A percentile compares a stretch with the other conserved stretches of the same genome.
Evolutionary conservation across 331 rosid genomes (phyloP).

Genomic region (Dryas integrifolia): DNA sequence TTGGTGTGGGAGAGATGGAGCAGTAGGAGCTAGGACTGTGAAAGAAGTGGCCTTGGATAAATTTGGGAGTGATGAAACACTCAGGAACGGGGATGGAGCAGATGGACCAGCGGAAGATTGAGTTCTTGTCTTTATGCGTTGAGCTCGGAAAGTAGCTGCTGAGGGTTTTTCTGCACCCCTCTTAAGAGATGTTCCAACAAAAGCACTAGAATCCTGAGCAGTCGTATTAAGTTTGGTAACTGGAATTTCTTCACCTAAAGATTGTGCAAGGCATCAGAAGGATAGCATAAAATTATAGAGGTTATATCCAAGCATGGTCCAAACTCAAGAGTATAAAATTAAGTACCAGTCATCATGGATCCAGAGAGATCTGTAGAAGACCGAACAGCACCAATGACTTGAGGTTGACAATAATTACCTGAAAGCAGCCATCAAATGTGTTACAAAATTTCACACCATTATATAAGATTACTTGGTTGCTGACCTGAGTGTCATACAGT

Average conservation of each 20-base stretch:
- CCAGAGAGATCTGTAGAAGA: slow-evolving; percentile 7
- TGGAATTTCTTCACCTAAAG: slow-evolving; percentile 20
- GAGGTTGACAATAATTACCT: slow-evolving; percentile 19
- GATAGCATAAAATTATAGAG: neutral
- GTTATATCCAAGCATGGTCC: neutral
- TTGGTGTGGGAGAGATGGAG: slow-evolving; percentile 8
- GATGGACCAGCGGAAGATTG: slow-evolving; percentile 3
- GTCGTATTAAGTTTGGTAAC: neutral
- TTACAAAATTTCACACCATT: slow-evolving; percentile 6
- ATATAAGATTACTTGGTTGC: neutral
- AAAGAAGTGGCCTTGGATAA: slow-evolving; percentile 14
- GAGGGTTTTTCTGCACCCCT: slow-evolving; percentile 10
- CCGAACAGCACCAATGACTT: neutral
- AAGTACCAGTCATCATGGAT: slow-evolving; percentile 6
- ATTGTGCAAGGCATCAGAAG: slow-evolving; percentile 4
- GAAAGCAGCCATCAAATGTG: slow-evolving; percentile 6
- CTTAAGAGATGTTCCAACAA: slow-evolving; percentile 11
- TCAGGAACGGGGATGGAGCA: slow-evolving; percentile 8
- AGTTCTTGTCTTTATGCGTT: neutral
- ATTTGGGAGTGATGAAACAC: slow-evolving; percentile 20
- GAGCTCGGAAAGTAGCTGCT: neutral
- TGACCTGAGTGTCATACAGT: neutral
- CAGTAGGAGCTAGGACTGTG: slow-evolving; percentile 10
- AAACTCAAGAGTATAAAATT: neutral
- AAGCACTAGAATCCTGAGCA: slow-evolving; percentile 11